phyloP scores from a whole-genome alignment of 768 basidiomycete species.

The Pulveroboletus ravenelii region DNA sequence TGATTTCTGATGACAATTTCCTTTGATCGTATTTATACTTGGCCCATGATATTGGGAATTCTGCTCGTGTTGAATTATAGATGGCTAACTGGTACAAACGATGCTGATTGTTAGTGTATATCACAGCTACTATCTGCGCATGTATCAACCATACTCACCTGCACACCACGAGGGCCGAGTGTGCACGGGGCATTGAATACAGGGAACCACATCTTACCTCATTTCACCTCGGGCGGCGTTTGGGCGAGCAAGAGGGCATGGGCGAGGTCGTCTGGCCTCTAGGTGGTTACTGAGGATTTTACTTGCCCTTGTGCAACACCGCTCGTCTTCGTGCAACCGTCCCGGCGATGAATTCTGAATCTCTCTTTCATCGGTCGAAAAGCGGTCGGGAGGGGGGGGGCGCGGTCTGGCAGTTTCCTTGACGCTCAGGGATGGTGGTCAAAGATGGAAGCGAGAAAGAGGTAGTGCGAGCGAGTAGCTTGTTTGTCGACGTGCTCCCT shows the following conservation, averaged over 20 bases:
- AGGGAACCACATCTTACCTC: neutral
- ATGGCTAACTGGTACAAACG: neutral
- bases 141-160: neutral
- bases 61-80: too few relatives aligned
- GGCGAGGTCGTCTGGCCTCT: too few relatives aligned
- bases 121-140: neutral
- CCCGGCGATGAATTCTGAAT: neutral
- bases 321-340: neutral
- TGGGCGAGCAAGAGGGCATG: neutral
- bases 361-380: neutral
- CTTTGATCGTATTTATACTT: neutral
- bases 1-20: neutral
- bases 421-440: neutral
- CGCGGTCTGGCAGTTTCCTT: neutral
- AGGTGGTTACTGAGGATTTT: neutral
- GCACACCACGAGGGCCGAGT: neutral
- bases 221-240: neutral
- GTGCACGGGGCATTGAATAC: neutral
- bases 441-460: conserved; percentile 14
- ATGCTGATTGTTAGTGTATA: neutral
- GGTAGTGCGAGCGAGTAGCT: neutral
- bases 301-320: neutral
- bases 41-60: neutral
- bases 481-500: conserved; percentile 17
- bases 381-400: neutral